Evolutionary conservation across 345 rosid genomes (phyloP).

Genomic region (Populus simonii): DNA sequence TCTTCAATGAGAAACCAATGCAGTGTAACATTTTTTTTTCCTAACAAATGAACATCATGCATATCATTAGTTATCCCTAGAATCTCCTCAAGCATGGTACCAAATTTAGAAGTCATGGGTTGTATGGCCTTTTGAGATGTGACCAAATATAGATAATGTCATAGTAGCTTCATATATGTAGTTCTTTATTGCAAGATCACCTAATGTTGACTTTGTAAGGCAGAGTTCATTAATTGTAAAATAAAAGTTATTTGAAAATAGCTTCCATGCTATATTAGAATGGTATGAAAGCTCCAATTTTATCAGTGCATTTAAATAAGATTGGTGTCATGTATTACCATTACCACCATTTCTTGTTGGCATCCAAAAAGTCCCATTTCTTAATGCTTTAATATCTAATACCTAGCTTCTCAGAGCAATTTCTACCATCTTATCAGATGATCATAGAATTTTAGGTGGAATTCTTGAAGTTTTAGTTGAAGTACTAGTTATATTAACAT

Average conservation of each 20-base stretch:
- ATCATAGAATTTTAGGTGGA: no score
- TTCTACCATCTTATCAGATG: no score
- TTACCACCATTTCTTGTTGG: constrained; percentile 29
- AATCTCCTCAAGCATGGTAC: constrained; percentile 93
- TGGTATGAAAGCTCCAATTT: constrained; percentile 52
- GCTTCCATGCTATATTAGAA: no score
- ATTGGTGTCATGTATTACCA: constrained; percentile 71
- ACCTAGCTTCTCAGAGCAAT: no score
- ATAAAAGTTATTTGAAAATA: constrained; percentile 61
- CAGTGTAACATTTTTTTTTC: constrained; percentile 71
- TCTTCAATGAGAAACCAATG: constrained; percentile 67
- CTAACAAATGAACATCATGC: constrained; percentile 75
- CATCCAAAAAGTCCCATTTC: no score
- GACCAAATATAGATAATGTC: constrained; percentile 65
- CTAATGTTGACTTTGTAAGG: constrained; percentile 72
- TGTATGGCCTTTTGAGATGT: constrained; percentile 67
- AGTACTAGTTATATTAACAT: no score
- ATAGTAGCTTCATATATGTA: constrained; percentile 72
- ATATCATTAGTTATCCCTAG: constrained; percentile 81
- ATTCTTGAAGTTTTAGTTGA: no score
- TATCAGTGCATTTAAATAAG: constrained; percentile 55
- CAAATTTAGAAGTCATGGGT: constrained; percentile 81
- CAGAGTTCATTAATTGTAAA: constrained; percentile 65
- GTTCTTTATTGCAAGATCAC: constrained; percentile 85
- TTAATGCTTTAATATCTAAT: no score